Percentiles rank a stretch among this genome's conserved stretches.
Evolutionary conservation across 768 basidiomycete genomes (phyloP).

Genomic region (Amanita muscaria): DNA sequence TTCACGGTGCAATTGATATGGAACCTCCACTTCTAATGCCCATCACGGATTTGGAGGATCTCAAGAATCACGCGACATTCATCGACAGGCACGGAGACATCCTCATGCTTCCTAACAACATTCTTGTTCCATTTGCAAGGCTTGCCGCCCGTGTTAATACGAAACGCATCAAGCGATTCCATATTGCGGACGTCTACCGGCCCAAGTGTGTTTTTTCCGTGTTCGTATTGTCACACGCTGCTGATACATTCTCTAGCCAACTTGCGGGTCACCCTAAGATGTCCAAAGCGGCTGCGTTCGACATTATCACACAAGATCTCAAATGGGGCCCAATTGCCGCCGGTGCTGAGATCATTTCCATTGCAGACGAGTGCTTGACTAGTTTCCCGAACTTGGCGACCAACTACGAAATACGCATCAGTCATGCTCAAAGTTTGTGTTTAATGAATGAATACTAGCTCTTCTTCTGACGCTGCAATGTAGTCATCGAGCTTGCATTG

Average conservation of each 20-base stretch:
- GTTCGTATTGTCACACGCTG: too few relatives aligned
- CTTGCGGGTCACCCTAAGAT: constrained; percentile 67
- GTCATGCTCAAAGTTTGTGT: constrained; percentile 53
- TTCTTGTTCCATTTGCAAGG: constrained; percentile 72
- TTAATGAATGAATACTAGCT: background rate
- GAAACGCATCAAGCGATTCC: constrained; percentile 75
- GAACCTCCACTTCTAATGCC: constrained; percentile 83
- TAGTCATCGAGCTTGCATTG: constrained; percentile 63
- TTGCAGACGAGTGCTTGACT: constrained; percentile 58
- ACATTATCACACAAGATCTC: constrained; percentile 75
- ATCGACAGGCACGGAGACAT: constrained; percentile 78
- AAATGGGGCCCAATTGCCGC: constrained; percentile 56
- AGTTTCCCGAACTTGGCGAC: constrained; percentile 62
- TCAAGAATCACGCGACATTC: constrained; percentile 58
- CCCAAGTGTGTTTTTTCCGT: constrained; percentile 41
- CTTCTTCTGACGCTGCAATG: constrained; percentile 3
- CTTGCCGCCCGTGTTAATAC: constrained; percentile 61
- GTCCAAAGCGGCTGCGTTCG: constrained; percentile 70
- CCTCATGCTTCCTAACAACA: constrained; percentile 63
- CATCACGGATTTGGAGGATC: constrained; percentile 50
- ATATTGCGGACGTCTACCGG: constrained; percentile 64
- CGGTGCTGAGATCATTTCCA: constrained; percentile 63
- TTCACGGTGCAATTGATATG: constrained; percentile 86
- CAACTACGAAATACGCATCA: constrained; percentile 69
- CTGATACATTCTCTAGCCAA: constrained; percentile 30